A percentile compares a stretch with the other conserved stretches of the same genome.
Conservation (phyloP, 2,329 filamentous ascomycete genomes). For the Drechslera avenae region DNA sequence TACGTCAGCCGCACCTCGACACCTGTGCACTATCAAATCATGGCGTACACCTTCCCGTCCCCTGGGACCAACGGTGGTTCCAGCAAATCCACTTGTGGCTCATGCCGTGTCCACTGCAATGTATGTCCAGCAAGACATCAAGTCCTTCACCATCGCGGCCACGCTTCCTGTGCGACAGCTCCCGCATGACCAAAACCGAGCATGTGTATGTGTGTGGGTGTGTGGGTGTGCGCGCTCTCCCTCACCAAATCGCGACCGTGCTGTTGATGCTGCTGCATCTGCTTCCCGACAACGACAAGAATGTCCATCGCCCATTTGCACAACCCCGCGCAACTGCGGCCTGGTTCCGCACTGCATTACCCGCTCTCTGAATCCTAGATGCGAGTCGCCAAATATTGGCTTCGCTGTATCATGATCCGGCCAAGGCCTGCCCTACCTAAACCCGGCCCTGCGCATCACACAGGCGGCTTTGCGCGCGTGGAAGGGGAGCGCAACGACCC, state of each 20-base stretch:
- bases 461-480: constrained; percentile 31
- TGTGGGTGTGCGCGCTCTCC: constrained; percentile 17
- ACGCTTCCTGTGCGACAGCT: constrained; percentile 13
- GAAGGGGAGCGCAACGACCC: constrained; percentile 21
- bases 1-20: constrained; percentile 36
- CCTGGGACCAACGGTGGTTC: constrained; percentile 46
- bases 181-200: constrained; percentile 15
- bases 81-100: constrained; percentile 43
- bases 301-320: constrained; percentile 6
- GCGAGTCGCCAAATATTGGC: constrained; percentile 22
- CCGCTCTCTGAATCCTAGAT: constrained; percentile 5
- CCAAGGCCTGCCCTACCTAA: constrained; percentile 23
- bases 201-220: too few relatives aligned
- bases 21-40: constrained; percentile 22
- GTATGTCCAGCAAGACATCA: constrained; percentile 23
- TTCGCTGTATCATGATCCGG: constrained; percentile 12
- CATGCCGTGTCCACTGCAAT: constrained; percentile 32
- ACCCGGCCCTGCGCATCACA: constrained; percentile 13
- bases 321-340: constrained; percentile 16
- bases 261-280: constrained; percentile 3
- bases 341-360: constrained; percentile 9
- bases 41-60: constrained; percentile 37
- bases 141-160: constrained; percentile 4
- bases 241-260: constrained; percentile 8
- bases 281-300: constrained; percentile 18